These are phyloP conservation scores for Colletotrichum acutatum DNA, from an alignment of 2,329 filamentous ascomycete genomes.

Conservation along the genomic window DNA sequence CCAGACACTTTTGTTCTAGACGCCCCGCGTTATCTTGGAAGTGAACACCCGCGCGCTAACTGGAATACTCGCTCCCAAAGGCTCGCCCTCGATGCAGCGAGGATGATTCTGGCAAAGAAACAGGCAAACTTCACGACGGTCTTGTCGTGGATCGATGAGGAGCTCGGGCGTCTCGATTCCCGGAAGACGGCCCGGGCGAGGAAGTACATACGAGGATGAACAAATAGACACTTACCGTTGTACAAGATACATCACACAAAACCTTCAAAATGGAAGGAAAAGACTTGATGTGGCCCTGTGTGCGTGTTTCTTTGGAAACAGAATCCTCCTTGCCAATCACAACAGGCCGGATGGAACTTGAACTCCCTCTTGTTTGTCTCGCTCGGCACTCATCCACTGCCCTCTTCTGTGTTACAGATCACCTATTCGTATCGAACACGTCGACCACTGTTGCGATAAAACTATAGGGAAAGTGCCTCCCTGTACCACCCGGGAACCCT, in stretches of 20 bases:
- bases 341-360: no score
- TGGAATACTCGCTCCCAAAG: neutral
- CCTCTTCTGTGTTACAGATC: no score
- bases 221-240: neutral
- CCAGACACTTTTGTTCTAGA: neutral
- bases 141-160: constrained; percentile 21
- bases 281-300: no score
- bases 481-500: neutral
- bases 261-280: no score
- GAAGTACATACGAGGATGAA: neutral
- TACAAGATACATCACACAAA: no score
- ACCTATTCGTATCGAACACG: neutral
- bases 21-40: no score
- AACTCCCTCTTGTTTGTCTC: no score
- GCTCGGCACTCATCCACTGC: no score
- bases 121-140: constrained; percentile 30
- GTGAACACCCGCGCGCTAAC: neutral
- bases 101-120: constrained; percentile 6
- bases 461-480: neutral
- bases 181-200: constrained; percentile 16
- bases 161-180: constrained; percentile 17
- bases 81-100: constrained; percentile 30
- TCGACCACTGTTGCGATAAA: neutral
- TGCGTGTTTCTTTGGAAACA: no score
- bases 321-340: no score